phyloP scores from a whole-genome alignment of 2,329 filamentous ascomycete species.

The Ophiostoma perfectum region DNA sequence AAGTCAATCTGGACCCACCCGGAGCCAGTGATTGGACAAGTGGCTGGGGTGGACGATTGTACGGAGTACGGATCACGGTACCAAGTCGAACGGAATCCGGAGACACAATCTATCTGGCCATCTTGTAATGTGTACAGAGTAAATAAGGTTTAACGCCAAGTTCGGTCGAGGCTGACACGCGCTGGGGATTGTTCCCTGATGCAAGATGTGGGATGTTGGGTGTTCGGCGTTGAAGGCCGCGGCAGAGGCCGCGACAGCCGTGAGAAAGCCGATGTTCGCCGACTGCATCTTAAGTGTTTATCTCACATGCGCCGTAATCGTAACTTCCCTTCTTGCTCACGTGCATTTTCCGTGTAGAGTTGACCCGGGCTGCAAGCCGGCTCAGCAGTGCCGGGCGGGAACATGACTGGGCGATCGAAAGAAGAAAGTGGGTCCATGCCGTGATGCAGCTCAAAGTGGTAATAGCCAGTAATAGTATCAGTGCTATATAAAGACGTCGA shows the following conservation, averaged over 20 bases:
- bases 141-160: too few species aligned
- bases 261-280: neutral
- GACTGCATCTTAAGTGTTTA: neutral
- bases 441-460: too few species aligned
- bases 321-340: neutral
- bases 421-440: too few species aligned
- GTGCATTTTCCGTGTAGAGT: neutral
- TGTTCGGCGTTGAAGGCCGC: neutral
- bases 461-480: neutral
- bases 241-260: neutral
- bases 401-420: neutral
- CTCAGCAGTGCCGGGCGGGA: neutral
- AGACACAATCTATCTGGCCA: too few species aligned
- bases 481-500: neutral
- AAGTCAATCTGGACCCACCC: conserved; percentile 17
- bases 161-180: too few species aligned
- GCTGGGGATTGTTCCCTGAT: neutral
- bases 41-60: neutral
- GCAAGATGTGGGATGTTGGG: neutral
- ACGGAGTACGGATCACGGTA: too few species aligned
- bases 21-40: conserved; percentile 11
- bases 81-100: too few species aligned
- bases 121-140: too few species aligned
- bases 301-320: neutral
- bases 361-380: neutral